phyloP scores from a whole-genome alignment of 1,284 basidiomycete species.

The Naganishia liquefaciens region DNA sequence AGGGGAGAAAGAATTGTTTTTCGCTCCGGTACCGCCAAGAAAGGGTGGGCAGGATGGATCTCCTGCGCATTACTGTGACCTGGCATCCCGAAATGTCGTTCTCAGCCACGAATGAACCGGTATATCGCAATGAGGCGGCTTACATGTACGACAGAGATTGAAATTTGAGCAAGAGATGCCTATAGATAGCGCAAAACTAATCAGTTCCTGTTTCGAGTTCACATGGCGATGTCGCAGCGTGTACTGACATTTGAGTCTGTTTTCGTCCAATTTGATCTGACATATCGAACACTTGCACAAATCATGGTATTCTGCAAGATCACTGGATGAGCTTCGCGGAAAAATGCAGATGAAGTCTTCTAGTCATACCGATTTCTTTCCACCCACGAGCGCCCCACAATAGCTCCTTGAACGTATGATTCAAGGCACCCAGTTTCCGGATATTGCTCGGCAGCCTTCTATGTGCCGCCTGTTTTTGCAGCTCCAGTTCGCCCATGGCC shows the following conservation, averaged over 20 bases:
- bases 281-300: constrained; percentile 75
- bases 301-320: constrained; percentile 59
- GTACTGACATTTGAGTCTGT: constrained; percentile 71
- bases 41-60: constrained; percentile 81
- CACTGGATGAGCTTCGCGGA: neutral
- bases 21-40: constrained; percentile 72
- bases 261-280: constrained; percentile 61
- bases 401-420: constrained; percentile 81
- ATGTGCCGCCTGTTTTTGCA: constrained; percentile 46
- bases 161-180: constrained; percentile 71
- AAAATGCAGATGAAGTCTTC: neutral
- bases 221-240: too few species aligned
- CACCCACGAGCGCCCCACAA: constrained; percentile 77
- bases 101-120: neutral
- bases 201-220: neutral
- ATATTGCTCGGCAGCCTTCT: constrained; percentile 54
- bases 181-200: constrained; percentile 30
- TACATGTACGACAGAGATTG: constrained; percentile 76
- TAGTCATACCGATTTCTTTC: constrained; percentile 75
- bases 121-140: constrained; percentile 41
- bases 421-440: constrained; percentile 59
- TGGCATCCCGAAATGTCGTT: neutral
- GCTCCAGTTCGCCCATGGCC: constrained; percentile 37
- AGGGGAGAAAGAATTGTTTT: constrained; percentile 12
- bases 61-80: constrained; percentile 66